Evolutionary conservation across 352 stramenopile genomes (phyloP), one percentile per base, ranked within the genome.

Genomic region (Phytophthora syringae): DNA sequence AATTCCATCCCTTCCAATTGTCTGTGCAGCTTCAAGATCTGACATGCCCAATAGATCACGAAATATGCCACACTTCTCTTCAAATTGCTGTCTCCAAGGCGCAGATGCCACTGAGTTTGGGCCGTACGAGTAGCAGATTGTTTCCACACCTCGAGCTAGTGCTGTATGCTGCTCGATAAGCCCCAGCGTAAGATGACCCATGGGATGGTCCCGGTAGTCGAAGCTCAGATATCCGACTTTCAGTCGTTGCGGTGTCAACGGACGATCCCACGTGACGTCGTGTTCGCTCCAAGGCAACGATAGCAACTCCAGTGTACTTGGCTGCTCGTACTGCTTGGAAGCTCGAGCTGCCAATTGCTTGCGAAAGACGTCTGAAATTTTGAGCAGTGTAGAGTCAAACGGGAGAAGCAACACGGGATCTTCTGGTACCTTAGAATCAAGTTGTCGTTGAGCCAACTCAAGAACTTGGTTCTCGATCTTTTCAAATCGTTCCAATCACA

Each of bases 121-220:
- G 3, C 94, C 93, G 52, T 97, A 98, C 28, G 89, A 91, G 55
- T 93, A 94, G 63, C 82, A 90, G 57, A 72, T 78, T 1, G 74
- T 74, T 7, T 89, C 60, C 20, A 96, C 67, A 16, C 40, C 34
- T 2, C 30, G 27, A n/a, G 45, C 30, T 36, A 94, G 49, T 3
- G 51, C 49, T n/a, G 55, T 32, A 59, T 98, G 92, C 10, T 84
- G 61, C 20, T 95, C 80, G 10, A 98, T 60, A 5, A 98, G 59
- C 1, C 92, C 90, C 2, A 91, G 52, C 15, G 87, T 97, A 20
- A 98, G 73, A 37, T 97, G 89, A 2, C 89, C 94, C 92, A 98
- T 98, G 7, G 94, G 89, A 57, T 98, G 93, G 61, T 98, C 94
- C 1, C 88, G 82, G 52, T 98, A 97, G 74, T 98, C 88, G 37